Evolutionary conservation across 225 moss, liverwort and hornwort genomes (phyloP), one percentile per base, ranked within the genome.

Genomic region (Physcomitrellopsis africana): DNA sequence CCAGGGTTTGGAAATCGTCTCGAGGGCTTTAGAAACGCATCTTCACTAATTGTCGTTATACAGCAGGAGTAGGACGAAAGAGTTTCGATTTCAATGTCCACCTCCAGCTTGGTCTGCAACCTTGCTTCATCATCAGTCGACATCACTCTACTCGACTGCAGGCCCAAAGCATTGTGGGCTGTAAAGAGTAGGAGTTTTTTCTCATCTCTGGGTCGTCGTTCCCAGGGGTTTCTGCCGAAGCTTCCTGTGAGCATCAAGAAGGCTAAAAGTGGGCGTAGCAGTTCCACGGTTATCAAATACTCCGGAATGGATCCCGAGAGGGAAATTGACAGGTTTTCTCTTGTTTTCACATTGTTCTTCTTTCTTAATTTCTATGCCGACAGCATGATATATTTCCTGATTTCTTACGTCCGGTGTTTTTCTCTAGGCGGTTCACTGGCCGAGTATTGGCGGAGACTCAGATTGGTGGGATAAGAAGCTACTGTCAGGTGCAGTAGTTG

Each of bases 391-490:
- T 15, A 1, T 42, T 18, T 61, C 43, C 76, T 78, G 37, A 59
- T 42, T 57, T 12, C 37, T 46, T 0, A 0, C 44, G 57, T 68
- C 55, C 13, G 60, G 41, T 51, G 46, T 4, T 51, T 42, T 72
- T 37, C 11, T 47, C 19, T 46, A 85, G 85, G 78, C 81, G 82
- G 17, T 77, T 75, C 65, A 57, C 64, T 2, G 87, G 84, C 14
- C 77, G 81, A 61, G 89, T 87, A n/a, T 75, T 87, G 47, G 84
- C 68, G 63, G 44, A 7, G 87, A 84, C 64, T 82, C 76, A 14
- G 84, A 87, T 37, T 87, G 89, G 87, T 89, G 89, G 87, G 87
- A 89, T 70, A 84, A 51, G 69, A 82, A 78, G 67, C 63, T 78
- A 57, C 67, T 80, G 11, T 87, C 87, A 0, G 84, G 87, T 14